Evolutionary conservation across 345 rosid species (phyloP).

Genomic region (Linum lewisii): DNA sequence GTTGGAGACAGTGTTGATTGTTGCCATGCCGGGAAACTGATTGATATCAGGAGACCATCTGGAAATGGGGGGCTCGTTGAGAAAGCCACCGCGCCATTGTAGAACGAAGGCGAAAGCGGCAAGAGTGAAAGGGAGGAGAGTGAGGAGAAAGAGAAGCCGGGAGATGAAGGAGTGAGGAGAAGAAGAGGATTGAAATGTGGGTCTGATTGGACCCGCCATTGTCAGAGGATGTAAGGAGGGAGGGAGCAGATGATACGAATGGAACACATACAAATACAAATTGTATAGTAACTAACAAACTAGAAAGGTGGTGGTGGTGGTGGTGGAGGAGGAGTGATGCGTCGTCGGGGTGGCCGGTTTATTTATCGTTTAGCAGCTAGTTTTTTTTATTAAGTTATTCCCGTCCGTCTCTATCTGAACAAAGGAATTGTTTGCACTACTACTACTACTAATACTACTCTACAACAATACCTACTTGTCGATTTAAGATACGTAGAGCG

Average conservation of each 20-base stretch:
- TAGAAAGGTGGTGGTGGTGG: too few relatives aligned
- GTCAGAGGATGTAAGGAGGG: constrained; percentile 1
- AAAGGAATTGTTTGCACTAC: too few relatives aligned
- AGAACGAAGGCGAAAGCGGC: constrained; percentile 57
- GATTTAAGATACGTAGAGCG: too few relatives aligned
- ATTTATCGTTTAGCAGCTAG: too few relatives aligned
- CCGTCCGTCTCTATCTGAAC: too few relatives aligned
- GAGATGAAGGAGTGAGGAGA: constrained; percentile 21
- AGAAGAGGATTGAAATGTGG: constrained; percentile 22
- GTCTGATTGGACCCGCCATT: constrained; percentile 38
- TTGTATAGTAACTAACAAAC: too few relatives aligned
- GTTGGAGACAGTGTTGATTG: not conserved
- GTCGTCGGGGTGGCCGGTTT: too few relatives aligned
- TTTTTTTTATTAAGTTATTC: too few relatives aligned
- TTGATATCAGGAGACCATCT: constrained; percentile 38
- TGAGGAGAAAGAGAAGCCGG: constrained; percentile 36
- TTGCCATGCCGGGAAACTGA: constrained; percentile 57
- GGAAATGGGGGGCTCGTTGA: constrained; percentile 35
- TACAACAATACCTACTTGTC: too few relatives aligned
- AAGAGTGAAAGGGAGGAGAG: constrained; percentile 44
- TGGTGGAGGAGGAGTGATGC: too few relatives aligned
- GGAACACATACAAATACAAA: not conserved
- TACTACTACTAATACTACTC: too few relatives aligned
- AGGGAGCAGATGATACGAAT: not conserved
- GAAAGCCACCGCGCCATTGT: constrained; percentile 51